Base-by-base conservation (phyloP, 2,329 filamentous ascomycete species). In the Didymella glomerata region DNA sequence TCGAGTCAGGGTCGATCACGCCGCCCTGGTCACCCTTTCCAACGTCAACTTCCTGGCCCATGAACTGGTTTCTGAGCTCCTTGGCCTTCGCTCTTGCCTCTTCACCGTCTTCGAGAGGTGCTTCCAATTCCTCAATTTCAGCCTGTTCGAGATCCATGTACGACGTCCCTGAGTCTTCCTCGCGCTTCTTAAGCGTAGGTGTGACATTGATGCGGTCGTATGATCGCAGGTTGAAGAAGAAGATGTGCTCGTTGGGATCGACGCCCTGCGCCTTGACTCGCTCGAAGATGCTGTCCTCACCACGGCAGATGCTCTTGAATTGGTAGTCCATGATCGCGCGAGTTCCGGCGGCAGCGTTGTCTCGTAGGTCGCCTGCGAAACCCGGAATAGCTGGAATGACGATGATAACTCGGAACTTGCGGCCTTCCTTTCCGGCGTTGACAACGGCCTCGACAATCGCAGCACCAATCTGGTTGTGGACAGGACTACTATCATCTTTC, bases 311-410 rank as follows among this genome's bases (percentile, higher is more conserved):
- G 0, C 92, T 96, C 78, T 96, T 96, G 83, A 95, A 99, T 75
- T 98, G 95, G 72, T 97, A 98, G 75, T 98, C 93, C 92, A 99
- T 98, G 70, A 98, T 99, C 11, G 93, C 94, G 48, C 78, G 68
- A 0, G 94, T 98, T 10, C 94, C 94, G 1, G 87, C 86, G 0
- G 94, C 94, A 20, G 90, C 92, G 68, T 91, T 88, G 13, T 93
- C 88, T 56, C 93, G 84, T 28, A 99, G 83, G 72, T 98, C 94
- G 45, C 94, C 94, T 0, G 94, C 93, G 69, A 99, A 99, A 0
- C 94, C 95, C 8, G 95, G 94, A 57, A 99, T 90, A 0, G 92
- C 89, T 1, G 95, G 95, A 50, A 98, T 96, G 24, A 98, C 68
- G 56, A 97, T 86, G 61, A 99, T 96, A 65, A 99, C 87, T 24